Evolutionary conservation across 176 grass and related monocot species (phyloP).

Genomic region (Lolium multiflorum): DNA sequence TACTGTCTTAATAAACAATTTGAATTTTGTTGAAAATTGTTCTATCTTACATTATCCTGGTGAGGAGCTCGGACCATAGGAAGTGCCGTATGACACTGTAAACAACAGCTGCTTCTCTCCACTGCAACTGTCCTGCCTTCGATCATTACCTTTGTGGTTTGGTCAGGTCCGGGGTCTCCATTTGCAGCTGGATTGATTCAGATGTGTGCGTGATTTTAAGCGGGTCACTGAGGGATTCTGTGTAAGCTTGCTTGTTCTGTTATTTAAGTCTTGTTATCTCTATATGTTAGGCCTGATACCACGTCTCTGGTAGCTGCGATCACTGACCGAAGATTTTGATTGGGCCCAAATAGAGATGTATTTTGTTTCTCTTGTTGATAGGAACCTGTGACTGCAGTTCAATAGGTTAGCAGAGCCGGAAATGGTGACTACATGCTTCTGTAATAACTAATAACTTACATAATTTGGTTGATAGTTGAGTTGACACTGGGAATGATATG

Average conservation of each 20-base stretch:
- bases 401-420: conserved; percentile 73
- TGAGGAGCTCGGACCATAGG: conserved; percentile 75
- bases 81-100: conserved; percentile 95
- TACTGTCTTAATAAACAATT: no score
- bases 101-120: conserved; percentile 49
- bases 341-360: no score
- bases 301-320: no score
- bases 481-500: no score
- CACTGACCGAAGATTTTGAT: no score
- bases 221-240: conserved; percentile 72
- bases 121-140: conserved; percentile 23
- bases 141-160: conserved; percentile 47
- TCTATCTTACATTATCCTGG: background rate
- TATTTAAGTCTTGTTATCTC: no score
- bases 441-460: no score
- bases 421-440: conserved; percentile 55
- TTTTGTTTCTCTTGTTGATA: conserved; percentile 70
- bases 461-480: no score
- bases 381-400: no score
- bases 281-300: no score
- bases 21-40: background rate
- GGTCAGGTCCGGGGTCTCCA: conserved; percentile 11
- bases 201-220: conserved; percentile 89
- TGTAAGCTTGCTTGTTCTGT: no score
- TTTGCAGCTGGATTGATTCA: conserved; percentile 7